phyloP scores from a whole-genome alignment of 2,329 filamentous ascomycete species.

The Whalleya microplaca region DNA sequence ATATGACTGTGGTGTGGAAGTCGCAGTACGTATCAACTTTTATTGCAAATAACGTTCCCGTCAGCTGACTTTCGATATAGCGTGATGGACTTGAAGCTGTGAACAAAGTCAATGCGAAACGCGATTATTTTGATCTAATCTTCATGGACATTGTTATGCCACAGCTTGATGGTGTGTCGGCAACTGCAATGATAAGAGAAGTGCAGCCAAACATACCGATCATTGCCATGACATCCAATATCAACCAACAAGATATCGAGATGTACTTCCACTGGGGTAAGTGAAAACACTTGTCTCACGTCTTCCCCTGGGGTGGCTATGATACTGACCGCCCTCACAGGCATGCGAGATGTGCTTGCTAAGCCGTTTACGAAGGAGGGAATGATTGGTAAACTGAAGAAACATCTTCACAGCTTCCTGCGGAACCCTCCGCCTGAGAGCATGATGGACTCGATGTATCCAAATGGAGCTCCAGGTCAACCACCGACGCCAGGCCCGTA shows the following conservation, averaged over 20 bases:
- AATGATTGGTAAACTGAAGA: slow-evolving; percentile 83
- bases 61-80: slow-evolving; percentile 47
- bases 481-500: slow-evolving; percentile 39
- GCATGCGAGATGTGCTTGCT: slow-evolving; percentile 96
- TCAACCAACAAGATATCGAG: slow-evolving; percentile 92
- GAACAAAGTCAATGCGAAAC: slow-evolving; percentile 69
- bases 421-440: slow-evolving; percentile 60
- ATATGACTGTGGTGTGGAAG: slow-evolving; percentile 69
- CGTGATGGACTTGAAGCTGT: slow-evolving; percentile 90
- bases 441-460: slow-evolving; percentile 38
- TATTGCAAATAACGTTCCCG: not conserved
- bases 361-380: slow-evolving; percentile 95
- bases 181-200: slow-evolving; percentile 89
- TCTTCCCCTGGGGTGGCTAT: not conserved
- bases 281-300: slow-evolving; percentile 35
- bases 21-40: slow-evolving; percentile 56
- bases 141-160: slow-evolving; percentile 98
- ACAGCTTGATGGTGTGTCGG: slow-evolving; percentile 90
- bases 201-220: slow-evolving; percentile 83
- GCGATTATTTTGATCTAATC: slow-evolving; percentile 65
- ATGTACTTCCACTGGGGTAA: slow-evolving; percentile 96
- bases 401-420: slow-evolving; percentile 83
- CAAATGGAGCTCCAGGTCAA: slow-evolving; percentile 34
- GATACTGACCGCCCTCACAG: slow-evolving; percentile 49
- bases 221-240: slow-evolving; percentile 98